These are phyloP conservation scores for Decorospora gaudefroyi DNA, from an alignment of 2,329 filamentous ascomycete species.

Conservation along the genomic window DNA sequence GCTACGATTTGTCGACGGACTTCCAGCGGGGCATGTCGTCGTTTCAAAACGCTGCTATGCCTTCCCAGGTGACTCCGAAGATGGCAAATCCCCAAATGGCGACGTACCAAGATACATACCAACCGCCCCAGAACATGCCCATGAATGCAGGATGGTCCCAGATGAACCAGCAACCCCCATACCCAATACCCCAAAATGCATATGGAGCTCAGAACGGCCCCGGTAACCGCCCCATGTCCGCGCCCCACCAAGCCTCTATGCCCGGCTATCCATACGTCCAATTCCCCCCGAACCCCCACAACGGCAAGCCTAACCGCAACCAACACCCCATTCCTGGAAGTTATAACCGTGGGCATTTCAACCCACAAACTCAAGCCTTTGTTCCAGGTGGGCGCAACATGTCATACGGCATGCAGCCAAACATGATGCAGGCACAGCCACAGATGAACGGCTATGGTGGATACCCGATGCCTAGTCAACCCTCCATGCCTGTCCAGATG, in stretches of 20 bases:
- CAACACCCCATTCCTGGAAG: constrained; percentile 85
- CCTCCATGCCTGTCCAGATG: constrained; percentile 34
- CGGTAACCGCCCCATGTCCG: constrained; percentile 44
- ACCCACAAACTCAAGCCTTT: constrained; percentile 92
- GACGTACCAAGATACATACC: constrained; percentile 41
- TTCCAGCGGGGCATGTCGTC: constrained; percentile 55
- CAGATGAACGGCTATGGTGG: constrained; percentile 42
- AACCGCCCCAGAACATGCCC: constrained; percentile 35
- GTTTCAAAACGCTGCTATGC: constrained; percentile 47
- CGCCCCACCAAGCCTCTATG: constrained; percentile 42
- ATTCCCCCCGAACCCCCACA: constrained; percentile 66
- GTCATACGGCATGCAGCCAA: constrained; percentile 41
- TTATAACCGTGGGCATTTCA: constrained; percentile 84
- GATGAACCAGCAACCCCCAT: constrained; percentile 38
- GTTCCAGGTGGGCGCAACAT: constrained; percentile 64
- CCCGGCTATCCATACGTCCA: constrained; percentile 76
- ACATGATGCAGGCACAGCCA: constrained; percentile 35
- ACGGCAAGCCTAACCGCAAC: constrained; percentile 66
- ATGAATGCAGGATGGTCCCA: constrained; percentile 43
- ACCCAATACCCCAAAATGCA: constrained; percentile 31
- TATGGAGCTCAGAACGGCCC: constrained; percentile 33
- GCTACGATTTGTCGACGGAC: constrained; percentile 52
- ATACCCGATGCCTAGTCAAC: constrained; percentile 31
- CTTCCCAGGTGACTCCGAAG: constrained; percentile 46
- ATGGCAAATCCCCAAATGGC: constrained; percentile 46